phyloP scores from a whole-genome alignment of 2,329 filamentous ascomycete genomes.

The Sclerotinia spermophila region DNA sequence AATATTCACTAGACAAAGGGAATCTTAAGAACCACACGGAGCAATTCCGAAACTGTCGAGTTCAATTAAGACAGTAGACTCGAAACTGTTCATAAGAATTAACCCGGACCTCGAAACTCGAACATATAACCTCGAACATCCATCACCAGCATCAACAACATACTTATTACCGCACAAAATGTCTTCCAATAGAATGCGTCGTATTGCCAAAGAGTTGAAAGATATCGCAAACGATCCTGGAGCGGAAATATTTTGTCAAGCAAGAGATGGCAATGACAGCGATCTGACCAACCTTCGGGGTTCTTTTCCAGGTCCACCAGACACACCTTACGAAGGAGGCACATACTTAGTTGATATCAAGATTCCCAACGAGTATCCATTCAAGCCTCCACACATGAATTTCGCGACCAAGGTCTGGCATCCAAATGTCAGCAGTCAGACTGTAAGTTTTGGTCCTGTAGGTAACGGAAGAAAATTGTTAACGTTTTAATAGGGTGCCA shows the following conservation, averaged over 20 bases:
- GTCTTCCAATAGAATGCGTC: constrained; percentile 41
- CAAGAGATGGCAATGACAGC: constrained; percentile 51
- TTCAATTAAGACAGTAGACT: not conserved
- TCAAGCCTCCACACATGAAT: constrained; percentile 85
- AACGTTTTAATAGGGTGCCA: constrained; percentile 67
- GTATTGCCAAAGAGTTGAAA: constrained; percentile 70
- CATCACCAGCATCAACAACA: not conserved
- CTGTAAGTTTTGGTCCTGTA: constrained; percentile 53
- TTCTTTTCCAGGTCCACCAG: constrained; percentile 79
- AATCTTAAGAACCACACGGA: constrained; percentile 16
- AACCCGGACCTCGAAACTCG: not conserved
- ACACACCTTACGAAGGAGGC: constrained; percentile 89
- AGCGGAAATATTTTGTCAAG: constrained; percentile 71
- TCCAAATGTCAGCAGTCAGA: constrained; percentile 92
- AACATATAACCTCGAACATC: not conserved
- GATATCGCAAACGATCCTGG: constrained; percentile 72
- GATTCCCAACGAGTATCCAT: constrained; percentile 87
- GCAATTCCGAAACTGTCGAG: not conserved
- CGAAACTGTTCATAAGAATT: not conserved
- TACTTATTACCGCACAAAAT: constrained; percentile 21
- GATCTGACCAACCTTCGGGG: constrained; percentile 82
- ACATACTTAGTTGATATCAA: constrained; percentile 78
- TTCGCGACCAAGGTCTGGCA: constrained; percentile 96
- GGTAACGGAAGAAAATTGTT: not conserved
- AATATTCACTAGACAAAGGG: not conserved